phyloP scores from a whole-genome alignment of 1,284 basidiomycete species.

The Rhodotorula sp. region DNA sequence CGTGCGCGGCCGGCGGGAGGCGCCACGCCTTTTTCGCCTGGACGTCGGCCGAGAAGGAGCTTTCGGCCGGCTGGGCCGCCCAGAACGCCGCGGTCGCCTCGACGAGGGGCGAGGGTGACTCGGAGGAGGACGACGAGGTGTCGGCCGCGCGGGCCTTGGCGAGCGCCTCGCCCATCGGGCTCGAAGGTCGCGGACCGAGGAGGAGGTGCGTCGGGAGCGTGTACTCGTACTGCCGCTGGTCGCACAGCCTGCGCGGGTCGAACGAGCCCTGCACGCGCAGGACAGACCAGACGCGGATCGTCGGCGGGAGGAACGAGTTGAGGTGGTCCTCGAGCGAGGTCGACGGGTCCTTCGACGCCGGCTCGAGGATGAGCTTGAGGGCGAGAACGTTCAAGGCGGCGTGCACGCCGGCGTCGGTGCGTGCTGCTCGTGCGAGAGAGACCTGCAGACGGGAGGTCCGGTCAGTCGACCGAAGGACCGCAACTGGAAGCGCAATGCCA shows the following conservation, averaged over 20 bases:
- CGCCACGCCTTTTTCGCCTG: constrained; percentile 68
- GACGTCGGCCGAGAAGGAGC: constrained; percentile 26
- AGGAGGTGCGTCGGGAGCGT: constrained; percentile 93
- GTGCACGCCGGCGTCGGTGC: constrained; percentile 97
- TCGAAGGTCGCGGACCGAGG: constrained; percentile 81
- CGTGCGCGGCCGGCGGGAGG: constrained; percentile 60
- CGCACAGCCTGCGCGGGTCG: constrained; percentile 81
- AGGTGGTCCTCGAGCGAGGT: constrained; percentile 52
- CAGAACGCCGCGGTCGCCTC: constrained; percentile 26
- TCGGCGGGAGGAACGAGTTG: constrained; percentile 82
- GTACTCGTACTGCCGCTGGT: constrained; percentile 95
- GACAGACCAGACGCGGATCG: constrained; percentile 91
- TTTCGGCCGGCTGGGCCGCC: constrained; percentile 22
- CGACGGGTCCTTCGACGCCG: constrained; percentile 24
- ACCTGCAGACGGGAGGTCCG: constrained; percentile 58
- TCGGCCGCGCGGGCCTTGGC: constrained; percentile 35
- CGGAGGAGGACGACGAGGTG: not conserved
- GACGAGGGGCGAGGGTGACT: constrained; percentile 18
- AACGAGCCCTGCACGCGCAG: constrained; percentile 89
- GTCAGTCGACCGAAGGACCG: not conserved
- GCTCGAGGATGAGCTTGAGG: constrained; percentile 78
- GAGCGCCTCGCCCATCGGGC: constrained; percentile 62
- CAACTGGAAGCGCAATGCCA: no score
- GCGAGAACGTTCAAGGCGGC: constrained; percentile 91
- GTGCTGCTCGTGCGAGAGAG: constrained; percentile 79